These are phyloP conservation scores for Epithemia pelagica DNA, from an alignment of 108 stramenopile genomes.

Conservation along the genomic window DNA sequence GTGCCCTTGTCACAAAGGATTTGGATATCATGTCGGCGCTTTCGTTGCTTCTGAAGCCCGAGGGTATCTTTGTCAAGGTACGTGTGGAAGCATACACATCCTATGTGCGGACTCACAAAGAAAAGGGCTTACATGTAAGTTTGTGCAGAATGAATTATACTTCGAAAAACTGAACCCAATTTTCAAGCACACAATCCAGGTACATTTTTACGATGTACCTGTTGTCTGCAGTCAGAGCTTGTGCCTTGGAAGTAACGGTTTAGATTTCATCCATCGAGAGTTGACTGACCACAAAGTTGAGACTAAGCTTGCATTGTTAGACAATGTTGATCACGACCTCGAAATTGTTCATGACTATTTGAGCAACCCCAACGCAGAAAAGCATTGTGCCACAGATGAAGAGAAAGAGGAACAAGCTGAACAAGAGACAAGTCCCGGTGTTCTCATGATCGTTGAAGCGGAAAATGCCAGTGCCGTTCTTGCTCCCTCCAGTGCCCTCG, in stretches of 20 bases:
- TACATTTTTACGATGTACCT: slow-evolving; percentile 23
- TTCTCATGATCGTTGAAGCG: slow-evolving; percentile 46
- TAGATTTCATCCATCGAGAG: slow-evolving; percentile 26
- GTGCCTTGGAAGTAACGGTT: slow-evolving; percentile 28
- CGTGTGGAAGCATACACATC: background rate
- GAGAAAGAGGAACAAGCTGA: slow-evolving; percentile 14
- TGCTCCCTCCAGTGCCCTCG: slow-evolving; percentile 2
- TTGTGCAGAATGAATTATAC: slow-evolving; percentile 37
- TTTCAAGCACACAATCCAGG: slow-evolving; percentile 30
- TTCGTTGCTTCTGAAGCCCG: slow-evolving; percentile 62
- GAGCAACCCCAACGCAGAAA: slow-evolving; percentile 4
- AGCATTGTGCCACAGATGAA: slow-evolving; percentile 3
- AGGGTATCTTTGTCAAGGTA: slow-evolving; percentile 75
- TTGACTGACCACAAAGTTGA: slow-evolving; percentile 17
- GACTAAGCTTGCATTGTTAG: background rate
- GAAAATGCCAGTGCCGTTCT: slow-evolving; percentile 42
- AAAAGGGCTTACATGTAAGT: no score
- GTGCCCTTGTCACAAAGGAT: slow-evolving; percentile 56
- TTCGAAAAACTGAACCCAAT: slow-evolving; percentile 22
- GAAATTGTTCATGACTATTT: slow-evolving; percentile 26
- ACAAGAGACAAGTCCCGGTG: slow-evolving; percentile 26
- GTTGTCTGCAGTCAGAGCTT: slow-evolving; percentile 57
- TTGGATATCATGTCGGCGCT: slow-evolving; percentile 73
- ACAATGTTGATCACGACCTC: background rate
- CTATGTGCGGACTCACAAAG: background rate